Conservation (phyloP, 176 grass and related monocot species). For the Aegilops speltoides region DNA sequence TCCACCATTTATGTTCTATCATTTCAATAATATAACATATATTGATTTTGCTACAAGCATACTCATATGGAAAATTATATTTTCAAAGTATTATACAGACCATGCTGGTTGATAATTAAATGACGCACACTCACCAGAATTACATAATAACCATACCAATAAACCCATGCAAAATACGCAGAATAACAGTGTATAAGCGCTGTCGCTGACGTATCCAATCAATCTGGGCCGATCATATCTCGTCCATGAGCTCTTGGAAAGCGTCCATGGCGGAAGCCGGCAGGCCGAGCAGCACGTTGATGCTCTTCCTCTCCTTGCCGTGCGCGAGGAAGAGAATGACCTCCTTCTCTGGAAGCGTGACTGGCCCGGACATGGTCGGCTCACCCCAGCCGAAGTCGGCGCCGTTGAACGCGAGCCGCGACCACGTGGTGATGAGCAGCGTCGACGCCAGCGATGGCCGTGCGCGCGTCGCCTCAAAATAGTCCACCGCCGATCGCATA, state of each 20-base stretch:
- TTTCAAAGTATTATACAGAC: neutral
- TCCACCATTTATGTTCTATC: no score
- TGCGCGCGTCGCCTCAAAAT: slow-evolving; percentile 78
- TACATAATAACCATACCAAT: neutral
- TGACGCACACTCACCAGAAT: neutral
- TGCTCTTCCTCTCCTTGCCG: slow-evolving; percentile 75
- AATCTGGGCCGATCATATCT: slow-evolving; percentile 30
- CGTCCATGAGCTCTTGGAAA: slow-evolving; percentile 85
- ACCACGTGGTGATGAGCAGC: slow-evolving; percentile 93
- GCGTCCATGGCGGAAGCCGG: slow-evolving; percentile 74
- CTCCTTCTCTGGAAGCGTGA: slow-evolving; percentile 90
- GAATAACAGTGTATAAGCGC: neutral
- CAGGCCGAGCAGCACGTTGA: slow-evolving; percentile 89
- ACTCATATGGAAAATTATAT: no score
- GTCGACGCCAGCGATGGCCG: slow-evolving; percentile 81
- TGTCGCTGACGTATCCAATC: neutral
- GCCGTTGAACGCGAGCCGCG: slow-evolving; percentile 66
- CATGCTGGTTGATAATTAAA: neutral
- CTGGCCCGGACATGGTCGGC: slow-evolving; percentile 75
- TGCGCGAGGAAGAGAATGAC: slow-evolving; percentile 89
- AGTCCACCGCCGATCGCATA: slow-evolving; percentile 91
- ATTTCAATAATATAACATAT: no score
- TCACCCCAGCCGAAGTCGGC: slow-evolving; percentile 91
- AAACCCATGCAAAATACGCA: neutral
- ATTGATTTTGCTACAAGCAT: no score